These are phyloP conservation scores for Aspergillus fumigatus DNA, from an alignment of 2,329 filamentous ascomycete species.

Conservation along the genomic window DNA sequence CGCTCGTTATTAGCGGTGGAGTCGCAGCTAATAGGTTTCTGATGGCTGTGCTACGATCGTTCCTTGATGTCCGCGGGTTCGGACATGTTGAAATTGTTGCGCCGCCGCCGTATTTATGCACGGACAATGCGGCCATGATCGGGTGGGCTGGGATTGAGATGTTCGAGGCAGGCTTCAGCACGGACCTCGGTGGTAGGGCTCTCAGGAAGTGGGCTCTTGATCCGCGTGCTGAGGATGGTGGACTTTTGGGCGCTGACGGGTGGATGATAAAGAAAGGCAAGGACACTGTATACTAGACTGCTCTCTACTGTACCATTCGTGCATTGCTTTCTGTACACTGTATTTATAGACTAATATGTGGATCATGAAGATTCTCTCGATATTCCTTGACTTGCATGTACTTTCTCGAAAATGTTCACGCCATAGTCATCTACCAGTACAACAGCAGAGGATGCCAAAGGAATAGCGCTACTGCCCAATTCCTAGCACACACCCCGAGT, in stretches of 20 bases:
- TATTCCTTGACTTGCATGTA: background rate
- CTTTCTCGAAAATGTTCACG: background rate
- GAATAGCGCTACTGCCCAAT: background rate
- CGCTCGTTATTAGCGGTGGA: constrained; percentile 80
- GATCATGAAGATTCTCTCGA: background rate
- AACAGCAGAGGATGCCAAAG: background rate
- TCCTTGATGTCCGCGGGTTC: constrained; percentile 65
- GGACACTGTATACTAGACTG: background rate
- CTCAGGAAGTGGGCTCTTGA: constrained; percentile 73
- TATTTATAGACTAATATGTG: background rate
- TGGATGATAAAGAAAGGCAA: constrained; percentile 40
- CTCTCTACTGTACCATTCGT: constrained; percentile 1
- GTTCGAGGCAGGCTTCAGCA: constrained; percentile 71
- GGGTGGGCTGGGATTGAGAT: constrained; percentile 92
- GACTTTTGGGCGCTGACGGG: constrained; percentile 59
- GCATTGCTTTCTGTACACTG: background rate
- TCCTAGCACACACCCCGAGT: background rate
- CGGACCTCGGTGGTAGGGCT: constrained; percentile 56
- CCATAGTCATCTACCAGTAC: background rate
- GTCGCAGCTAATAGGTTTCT: constrained; percentile 84
- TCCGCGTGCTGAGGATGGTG: constrained; percentile 54
- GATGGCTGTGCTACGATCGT: constrained; percentile 58
- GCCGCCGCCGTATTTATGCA: constrained; percentile 75
- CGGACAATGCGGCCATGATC: constrained; percentile 97
- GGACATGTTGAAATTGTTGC: constrained; percentile 59